Evolutionary conservation across 208 protist genomes (phyloP).

Genomic region (Trypanosoma lewisi): DNA sequence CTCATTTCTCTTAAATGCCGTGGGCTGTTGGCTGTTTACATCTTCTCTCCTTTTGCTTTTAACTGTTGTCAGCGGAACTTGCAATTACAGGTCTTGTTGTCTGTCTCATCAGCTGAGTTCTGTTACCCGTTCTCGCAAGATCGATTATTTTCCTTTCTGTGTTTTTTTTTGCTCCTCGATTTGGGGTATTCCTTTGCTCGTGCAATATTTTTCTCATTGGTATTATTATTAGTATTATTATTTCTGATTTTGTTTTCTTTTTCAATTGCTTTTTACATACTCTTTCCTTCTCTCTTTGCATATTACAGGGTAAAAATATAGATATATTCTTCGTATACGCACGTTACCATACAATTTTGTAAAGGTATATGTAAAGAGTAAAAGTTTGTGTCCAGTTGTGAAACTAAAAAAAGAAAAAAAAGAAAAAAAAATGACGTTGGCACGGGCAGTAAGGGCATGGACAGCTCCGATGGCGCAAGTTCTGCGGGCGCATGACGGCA

Average conservation of each 20-base stretch:
- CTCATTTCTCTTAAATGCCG: no score
- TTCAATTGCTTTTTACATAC: no score
- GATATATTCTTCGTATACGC: no score
- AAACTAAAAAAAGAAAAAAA: no score
- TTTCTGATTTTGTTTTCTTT: no score
- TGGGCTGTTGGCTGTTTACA: background rate
- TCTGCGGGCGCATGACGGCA: constrained; percentile 35
- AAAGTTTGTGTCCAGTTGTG: no score
- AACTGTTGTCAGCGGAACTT: constrained; percentile 11
- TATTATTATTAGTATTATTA: no score
- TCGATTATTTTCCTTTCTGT: background rate
- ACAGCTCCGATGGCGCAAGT: constrained; percentile 33
- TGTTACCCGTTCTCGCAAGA: constrained; percentile 25
- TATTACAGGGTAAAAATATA: no score
- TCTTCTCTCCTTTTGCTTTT: background rate
- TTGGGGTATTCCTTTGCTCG: background rate
- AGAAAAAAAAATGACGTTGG: constrained; percentile 15
- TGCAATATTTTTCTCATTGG: no score
- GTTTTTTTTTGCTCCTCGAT: constrained; percentile 21
- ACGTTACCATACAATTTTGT: no score
- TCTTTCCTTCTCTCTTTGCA: no score
- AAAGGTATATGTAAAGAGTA: no score
- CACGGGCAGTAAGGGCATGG: constrained; percentile 22
- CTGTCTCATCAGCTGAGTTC: constrained; percentile 2
- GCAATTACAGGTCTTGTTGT: constrained; percentile 22